These are phyloP conservation scores for Candida neerlandica DNA, from an alignment of 1,139 yeast species.

Conservation along the genomic window DNA sequence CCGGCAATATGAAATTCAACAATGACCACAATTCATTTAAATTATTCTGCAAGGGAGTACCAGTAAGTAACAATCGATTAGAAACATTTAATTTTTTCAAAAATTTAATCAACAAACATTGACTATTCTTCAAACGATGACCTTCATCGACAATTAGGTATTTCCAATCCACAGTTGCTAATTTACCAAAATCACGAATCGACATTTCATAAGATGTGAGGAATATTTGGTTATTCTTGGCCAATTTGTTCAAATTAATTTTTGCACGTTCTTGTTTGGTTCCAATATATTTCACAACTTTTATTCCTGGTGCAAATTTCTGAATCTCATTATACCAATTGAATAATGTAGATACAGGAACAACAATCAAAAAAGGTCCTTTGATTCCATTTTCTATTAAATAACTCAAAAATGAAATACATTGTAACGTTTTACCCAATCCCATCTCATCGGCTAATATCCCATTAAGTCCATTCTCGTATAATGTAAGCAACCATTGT, in stretches of 20 bases:
- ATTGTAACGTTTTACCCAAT: slow-evolving; percentile 87
- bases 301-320: slow-evolving; percentile 72
- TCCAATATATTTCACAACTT: slow-evolving; percentile 69
- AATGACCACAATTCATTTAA: slow-evolving; percentile 88
- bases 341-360: slow-evolving; percentile 83
- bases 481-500: slow-evolving; percentile 85
- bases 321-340: slow-evolving; percentile 80
- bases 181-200: slow-evolving; percentile 60
- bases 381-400: slow-evolving; percentile 74
- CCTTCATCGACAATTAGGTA: slow-evolving; percentile 95
- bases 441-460: slow-evolving; percentile 98
- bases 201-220: slow-evolving; percentile 84
- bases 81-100: slow-evolving; percentile 66
- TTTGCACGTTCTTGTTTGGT: slow-evolving; percentile 53
- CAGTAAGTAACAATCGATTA: slow-evolving; percentile 79
- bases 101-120: slow-evolving; percentile 71
- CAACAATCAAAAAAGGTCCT: slow-evolving; percentile 87
- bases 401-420: slow-evolving; percentile 76
- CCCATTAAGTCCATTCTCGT: slow-evolving; percentile 93
- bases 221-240: slow-evolving; percentile 44
- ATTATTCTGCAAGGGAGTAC: slow-evolving; percentile 93
- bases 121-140: slow-evolving; percentile 81
- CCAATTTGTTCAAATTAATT: slow-evolving; percentile 26
- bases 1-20: slow-evolving; percentile 86
- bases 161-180: slow-evolving; percentile 67